A percentile compares a stretch with the other conserved stretches of the same genome.
These are phyloP conservation scores for Apiotrichum veenhuisii DNA, from an alignment of 1,284 basidiomycete species.

Conservation along the genomic window DNA sequence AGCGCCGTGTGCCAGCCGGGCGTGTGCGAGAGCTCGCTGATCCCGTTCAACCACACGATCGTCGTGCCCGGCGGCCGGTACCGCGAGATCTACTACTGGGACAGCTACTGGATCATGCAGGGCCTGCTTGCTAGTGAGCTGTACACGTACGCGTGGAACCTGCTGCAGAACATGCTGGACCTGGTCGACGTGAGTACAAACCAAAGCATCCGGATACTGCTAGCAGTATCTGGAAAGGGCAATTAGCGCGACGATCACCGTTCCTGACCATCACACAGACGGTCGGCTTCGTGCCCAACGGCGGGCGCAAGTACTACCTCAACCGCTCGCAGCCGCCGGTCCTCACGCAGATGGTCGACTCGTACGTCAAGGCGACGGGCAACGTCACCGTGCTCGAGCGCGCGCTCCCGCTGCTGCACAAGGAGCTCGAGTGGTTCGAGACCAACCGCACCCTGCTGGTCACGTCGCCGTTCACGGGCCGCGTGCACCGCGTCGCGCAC, in stretches of 20 bases:
- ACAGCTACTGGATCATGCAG: constrained; percentile 72
- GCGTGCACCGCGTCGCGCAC: constrained; percentile 61
- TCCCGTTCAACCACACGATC: constrained; percentile 84
- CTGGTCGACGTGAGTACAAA: constrained; percentile 62
- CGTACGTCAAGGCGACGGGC: constrained; percentile 60
- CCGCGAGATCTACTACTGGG: constrained; percentile 52
- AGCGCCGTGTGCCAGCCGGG: constrained; percentile 61
- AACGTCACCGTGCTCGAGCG: constrained; percentile 63
- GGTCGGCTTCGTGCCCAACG: constrained; percentile 85
- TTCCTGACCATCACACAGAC: constrained; percentile 13
- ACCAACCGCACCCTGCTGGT: constrained; percentile 69
- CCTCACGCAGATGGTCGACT: constrained; percentile 72
- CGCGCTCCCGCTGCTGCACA: constrained; percentile 61
- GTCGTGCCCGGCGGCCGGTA: constrained; percentile 80
- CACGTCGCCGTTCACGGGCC: constrained; percentile 67
- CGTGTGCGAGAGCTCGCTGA: constrained; percentile 72
- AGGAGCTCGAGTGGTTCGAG: constrained; percentile 76
- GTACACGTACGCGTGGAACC: constrained; percentile 66
- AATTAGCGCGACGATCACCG: too few species aligned
- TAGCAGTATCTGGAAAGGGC: background rate
- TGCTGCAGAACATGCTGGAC: constrained; percentile 90
- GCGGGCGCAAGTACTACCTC: constrained; percentile 63
- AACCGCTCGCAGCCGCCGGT: constrained; percentile 86
- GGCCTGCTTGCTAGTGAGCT: constrained; percentile 77
- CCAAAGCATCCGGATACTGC: too few species aligned